These are phyloP conservation scores for Pseudogymnoascus sp. DNA, from an alignment of 2,329 filamentous ascomycete species.

Conservation along the genomic window DNA sequence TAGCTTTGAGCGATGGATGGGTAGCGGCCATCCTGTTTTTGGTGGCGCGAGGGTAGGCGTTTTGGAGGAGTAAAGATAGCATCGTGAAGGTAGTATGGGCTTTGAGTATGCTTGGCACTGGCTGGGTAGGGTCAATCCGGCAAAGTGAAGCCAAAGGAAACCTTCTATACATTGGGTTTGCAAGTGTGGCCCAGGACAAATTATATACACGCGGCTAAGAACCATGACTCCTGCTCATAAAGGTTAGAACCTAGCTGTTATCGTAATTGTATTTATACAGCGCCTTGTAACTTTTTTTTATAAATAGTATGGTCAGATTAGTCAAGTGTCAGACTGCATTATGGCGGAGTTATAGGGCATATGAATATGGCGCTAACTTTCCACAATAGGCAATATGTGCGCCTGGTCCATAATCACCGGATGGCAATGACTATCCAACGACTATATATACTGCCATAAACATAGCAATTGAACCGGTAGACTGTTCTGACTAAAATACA, in stretches of 20 bases:
- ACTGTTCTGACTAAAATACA: neutral
- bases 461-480: neutral
- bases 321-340: neutral
- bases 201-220: neutral
- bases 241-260: neutral
- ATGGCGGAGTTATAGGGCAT: neutral
- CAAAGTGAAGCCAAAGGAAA: neutral
- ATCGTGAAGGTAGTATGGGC: neutral
- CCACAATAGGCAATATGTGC: neutral
- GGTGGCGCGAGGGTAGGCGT: slow-evolving; percentile 8
- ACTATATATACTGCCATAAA: neutral
- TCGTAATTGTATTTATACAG: neutral
- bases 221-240: neutral
- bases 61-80: neutral
- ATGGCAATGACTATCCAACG: neutral
- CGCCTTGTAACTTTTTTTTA: neutral
- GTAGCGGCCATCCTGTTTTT: slow-evolving; percentile 14
- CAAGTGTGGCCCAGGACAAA: neutral
- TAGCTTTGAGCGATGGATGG: slow-evolving; percentile 7
- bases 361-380: neutral
- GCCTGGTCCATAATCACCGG: neutral
- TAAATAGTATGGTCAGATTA: neutral
- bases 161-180: neutral
- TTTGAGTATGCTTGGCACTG: neutral
- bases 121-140: neutral